Base-by-base conservation (phyloP, 805 yeast genomes). In the Candida corydali region DNA sequence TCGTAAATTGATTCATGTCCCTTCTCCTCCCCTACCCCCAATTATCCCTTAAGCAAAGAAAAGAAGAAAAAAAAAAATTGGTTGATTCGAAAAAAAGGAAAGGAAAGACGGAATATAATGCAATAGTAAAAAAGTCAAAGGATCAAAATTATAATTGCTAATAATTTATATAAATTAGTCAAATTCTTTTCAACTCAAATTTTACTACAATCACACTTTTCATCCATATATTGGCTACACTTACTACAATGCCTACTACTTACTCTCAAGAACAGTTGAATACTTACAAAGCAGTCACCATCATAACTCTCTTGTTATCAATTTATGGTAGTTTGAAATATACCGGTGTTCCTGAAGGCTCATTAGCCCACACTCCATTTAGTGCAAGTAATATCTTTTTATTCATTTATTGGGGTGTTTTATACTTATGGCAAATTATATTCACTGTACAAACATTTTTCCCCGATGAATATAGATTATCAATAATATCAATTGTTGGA, bases 331-430 rank as follows among this genome's bases (percentile, higher is more conserved):
- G 76, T 42, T 44, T 78, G 40, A 68, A 33, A 18, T 31, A 39
- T 11, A 26, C 18, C 11, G 34, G 39, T 25, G 32, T 34, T 8
- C 29, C 33, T 11, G 34, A 36, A 20, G 70, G 65, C 53, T 69
- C 73, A 32, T 75, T 75, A 6, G 71, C 70, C 5, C 65, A 72
- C 48, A 86, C 93, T 3, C 93, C 95, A 10, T 85, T 85, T 65
- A 74, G 87, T 2, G 77, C 78, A 11, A 69, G 71, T 40, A 54
- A 70, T 9, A 39, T 76, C 10, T 63, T 78, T 11, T 56, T 70
- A 2, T 55, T 76, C 29, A 56, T 73, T 9, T 85, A 68, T 59
- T 84, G 89, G 89, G 62, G 63, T 2, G 41, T 78, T 22, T 60
- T 75, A 17, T 70, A 74, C 41, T 39, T 75, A 2, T 50, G 72